phyloP scores from a whole-genome alignment of 2,329 filamentous ascomycete species.

The Chalara sp. region DNA sequence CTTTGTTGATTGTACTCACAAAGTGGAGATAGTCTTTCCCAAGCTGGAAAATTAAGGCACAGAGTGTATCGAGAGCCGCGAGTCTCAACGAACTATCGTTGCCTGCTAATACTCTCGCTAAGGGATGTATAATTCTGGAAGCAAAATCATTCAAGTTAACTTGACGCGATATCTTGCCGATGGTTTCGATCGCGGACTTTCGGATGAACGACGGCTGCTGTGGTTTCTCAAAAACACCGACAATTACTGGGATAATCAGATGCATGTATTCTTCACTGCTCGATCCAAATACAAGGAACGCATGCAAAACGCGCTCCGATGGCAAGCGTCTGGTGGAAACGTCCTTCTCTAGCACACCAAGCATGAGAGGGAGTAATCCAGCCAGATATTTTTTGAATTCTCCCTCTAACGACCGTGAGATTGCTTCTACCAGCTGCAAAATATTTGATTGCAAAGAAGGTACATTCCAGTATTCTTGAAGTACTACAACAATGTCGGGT shows the following conservation, averaged over 20 bases:
- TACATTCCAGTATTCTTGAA: constrained; percentile 85
- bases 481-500: constrained; percentile 75
- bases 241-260: constrained; percentile 91
- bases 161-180: constrained; percentile 88
- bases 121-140: constrained; percentile 89
- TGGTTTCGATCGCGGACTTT: constrained; percentile 86
- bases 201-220: constrained; percentile 73
- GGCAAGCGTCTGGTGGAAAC: constrained; percentile 66
- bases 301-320: constrained; percentile 86
- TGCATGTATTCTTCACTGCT: constrained; percentile 99
- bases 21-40: constrained; percentile 95
- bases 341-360: constrained; percentile 88
- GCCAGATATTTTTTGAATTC: constrained; percentile 98
- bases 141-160: constrained; percentile 98
- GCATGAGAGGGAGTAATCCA: constrained; percentile 83
- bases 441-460: constrained; percentile 85
- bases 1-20: constrained; percentile 87
- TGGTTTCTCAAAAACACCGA: constrained; percentile 86
- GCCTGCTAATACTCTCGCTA: constrained; percentile 73
- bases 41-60: constrained; percentile 90
- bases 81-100: constrained; percentile 68
- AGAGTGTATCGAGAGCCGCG: constrained; percentile 87
- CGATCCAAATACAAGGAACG: constrained; percentile 90
- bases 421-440: constrained; percentile 84
- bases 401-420: constrained; percentile 86